Conservation (phyloP, 495 filamentous ascomycete species). For the Xylaria telfairii region DNA sequence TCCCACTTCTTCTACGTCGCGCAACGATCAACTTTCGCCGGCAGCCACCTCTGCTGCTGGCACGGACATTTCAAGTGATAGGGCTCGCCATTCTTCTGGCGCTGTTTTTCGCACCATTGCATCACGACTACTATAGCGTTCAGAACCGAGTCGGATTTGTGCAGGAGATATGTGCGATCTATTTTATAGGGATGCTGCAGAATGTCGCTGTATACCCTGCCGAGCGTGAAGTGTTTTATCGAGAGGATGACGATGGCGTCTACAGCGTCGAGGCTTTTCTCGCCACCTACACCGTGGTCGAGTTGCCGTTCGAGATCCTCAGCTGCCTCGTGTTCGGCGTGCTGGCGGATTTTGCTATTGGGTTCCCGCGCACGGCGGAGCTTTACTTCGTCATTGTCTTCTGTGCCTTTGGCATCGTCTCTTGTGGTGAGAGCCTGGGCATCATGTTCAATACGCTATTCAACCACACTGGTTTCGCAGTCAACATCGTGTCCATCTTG, state of each 20-base stretch:
- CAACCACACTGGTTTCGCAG: conserved; percentile 73
- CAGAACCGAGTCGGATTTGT: conserved; percentile 75
- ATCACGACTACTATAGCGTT: conserved; percentile 68
- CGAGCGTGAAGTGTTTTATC: conserved; percentile 73
- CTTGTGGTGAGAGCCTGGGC: conserved; percentile 74
- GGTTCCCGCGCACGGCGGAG: conserved; percentile 62
- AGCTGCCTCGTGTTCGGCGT: conserved; percentile 68
- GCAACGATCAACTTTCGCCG: conserved; percentile 70
- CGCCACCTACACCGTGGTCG: conserved; percentile 66
- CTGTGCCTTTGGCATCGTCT: conserved; percentile 74
- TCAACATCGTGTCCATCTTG: conserved; percentile 69
- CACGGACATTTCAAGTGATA: conserved; percentile 70
- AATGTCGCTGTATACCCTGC: conserved; percentile 74
- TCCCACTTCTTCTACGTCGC: conserved; percentile 70
- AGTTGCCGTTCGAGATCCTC: conserved; percentile 72
- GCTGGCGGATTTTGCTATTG: conserved; percentile 64
- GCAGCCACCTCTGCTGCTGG: conserved; percentile 67
- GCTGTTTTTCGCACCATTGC: conserved; percentile 74
- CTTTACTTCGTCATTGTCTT: conserved; percentile 71
- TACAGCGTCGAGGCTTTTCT: conserved; percentile 74
- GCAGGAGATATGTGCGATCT: conserved; percentile 71
- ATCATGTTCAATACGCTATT: conserved; percentile 83
- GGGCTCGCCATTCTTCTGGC: conserved; percentile 69
- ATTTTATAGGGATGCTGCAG: conserved; percentile 80
- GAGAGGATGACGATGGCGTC: conserved; percentile 70